Base-by-base conservation (phyloP, 495 filamentous ascomycete species). In the Neurospora hispaniola region DNA sequence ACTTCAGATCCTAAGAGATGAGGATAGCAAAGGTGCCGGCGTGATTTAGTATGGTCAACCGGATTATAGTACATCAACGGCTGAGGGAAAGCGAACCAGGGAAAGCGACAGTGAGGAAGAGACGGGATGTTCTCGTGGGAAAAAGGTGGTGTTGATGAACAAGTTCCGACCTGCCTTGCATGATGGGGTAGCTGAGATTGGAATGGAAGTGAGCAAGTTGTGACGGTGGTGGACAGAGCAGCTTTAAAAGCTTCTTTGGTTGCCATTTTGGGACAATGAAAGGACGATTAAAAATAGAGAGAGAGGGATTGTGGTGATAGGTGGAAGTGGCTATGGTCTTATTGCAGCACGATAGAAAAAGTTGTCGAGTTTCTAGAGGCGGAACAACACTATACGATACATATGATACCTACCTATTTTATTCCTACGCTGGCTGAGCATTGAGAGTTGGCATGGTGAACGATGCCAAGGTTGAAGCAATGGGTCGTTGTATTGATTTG, bases 1-100 rank as follows among this genome's bases (percentile, higher is more conserved):
- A 76, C 80, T 93, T 4, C 84, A 81, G 75, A 71, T 23, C 14
- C 69, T 86, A 40, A 77, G 82, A 5, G 85, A 86, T 3, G 84
- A 85, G 74, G 81, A 74, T 42, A 81, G 76, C 69, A 76, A 82
- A 74, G 69, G 72, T 11, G 46, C 38, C 16, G 38, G 40, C 20
- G 20, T 31, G 42, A 35, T 20, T 44, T 70, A 70, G 20, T 54
- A 35, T 42, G 11, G 7, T 35, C 18, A 18, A 14, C n/a, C 31
- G 68, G 20, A 59, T 66, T 7, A 1, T 14, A 31, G 7, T 35
- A 9, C 27, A 35, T 66, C 3, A 0, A 3, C 18, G 0, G 14
- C 23, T 4, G 18, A n/a, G 14, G 2, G 23, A 2, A 62, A 71
- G 31, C 23, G 44, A 62, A 62, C 5, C 4, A 54, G 20, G 46